Conservation (phyloP, 139 green algal genomes). For the Edaphochlamys debaryana region DNA sequence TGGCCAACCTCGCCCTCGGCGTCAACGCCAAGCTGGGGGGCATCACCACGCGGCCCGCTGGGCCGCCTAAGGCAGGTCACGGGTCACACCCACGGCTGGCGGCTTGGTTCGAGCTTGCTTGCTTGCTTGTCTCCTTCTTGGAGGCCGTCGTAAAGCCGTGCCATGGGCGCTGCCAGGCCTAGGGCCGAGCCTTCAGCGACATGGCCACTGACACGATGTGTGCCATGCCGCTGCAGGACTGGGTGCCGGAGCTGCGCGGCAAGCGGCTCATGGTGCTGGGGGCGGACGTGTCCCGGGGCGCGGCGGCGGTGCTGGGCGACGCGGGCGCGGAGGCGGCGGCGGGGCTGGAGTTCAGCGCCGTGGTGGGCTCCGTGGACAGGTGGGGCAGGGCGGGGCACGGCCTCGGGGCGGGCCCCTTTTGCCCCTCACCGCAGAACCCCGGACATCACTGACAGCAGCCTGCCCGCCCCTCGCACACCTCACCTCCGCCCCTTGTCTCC, state of each 20-base stretch:
- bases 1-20: slow-evolving; percentile 67
- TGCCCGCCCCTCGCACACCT: no score
- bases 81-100: no score
- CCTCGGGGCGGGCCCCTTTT: no score
- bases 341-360: slow-evolving; percentile 21
- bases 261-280: slow-evolving; percentile 78
- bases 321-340: background rate
- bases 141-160: no score
- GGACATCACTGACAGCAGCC: no score
- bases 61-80: background rate
- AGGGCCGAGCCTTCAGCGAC: no score
- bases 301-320: background rate
- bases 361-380: slow-evolving; percentile 73
- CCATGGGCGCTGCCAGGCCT: no score
- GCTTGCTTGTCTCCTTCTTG: background rate
- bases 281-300: slow-evolving; percentile 59
- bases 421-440: no score
- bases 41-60: slow-evolving; percentile 57
- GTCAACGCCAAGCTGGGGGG: slow-evolving; percentile 86
- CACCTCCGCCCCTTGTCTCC: no score
- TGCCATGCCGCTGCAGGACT: background rate
- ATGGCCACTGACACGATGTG: no score
- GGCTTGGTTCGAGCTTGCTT: no score
- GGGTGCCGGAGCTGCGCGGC: slow-evolving; percentile 46
- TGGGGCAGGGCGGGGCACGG: slow-evolving; percentile 55